A percentile compares a stretch with the other conserved stretches of the same genome.
These are phyloP conservation scores for Cercospora canescens DNA, from an alignment of 2,329 filamentous ascomycete genomes.

Conservation along the genomic window DNA sequence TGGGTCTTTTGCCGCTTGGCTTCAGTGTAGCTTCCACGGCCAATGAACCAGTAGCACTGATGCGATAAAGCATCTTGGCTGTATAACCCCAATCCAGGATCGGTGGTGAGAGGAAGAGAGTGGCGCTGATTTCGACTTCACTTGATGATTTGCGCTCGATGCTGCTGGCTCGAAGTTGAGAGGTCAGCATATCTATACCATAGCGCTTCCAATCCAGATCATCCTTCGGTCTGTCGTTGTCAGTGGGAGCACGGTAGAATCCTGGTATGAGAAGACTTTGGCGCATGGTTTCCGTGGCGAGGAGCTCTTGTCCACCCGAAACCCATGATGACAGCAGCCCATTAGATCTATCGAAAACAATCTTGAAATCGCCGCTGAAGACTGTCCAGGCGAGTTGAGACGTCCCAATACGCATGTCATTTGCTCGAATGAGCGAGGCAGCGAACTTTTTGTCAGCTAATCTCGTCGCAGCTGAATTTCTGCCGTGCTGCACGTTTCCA, in stretches of 20 bases:
- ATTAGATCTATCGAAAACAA: slow-evolving; percentile 10
- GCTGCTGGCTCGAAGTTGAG: slow-evolving; percentile 48
- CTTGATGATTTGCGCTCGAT: slow-evolving; percentile 26
- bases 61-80: slow-evolving; percentile 51
- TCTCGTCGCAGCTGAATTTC: no score
- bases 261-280: slow-evolving; percentile 42
- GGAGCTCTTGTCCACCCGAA: slow-evolving; percentile 37
- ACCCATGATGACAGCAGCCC: slow-evolving; percentile 38
- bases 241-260: slow-evolving; percentile 64
- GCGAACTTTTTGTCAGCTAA: neutral
- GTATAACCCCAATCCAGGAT: slow-evolving; percentile 59
- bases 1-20: slow-evolving; percentile 42
- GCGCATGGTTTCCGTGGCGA: slow-evolving; percentile 24
- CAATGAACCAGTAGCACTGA: slow-evolving; percentile 32
- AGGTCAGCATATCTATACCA: slow-evolving; percentile 50
- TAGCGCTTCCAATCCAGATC: slow-evolving; percentile 55
- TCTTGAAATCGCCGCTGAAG: slow-evolving; percentile 8
- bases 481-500: no score
- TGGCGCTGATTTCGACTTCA: slow-evolving; percentile 23
- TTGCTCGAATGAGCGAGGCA: neutral
- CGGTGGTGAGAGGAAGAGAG: slow-evolving; percentile 51
- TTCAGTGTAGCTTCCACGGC: slow-evolving; percentile 2
- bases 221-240: slow-evolving; percentile 60
- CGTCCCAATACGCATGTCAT: slow-evolving; percentile 7
- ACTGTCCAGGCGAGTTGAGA: slow-evolving; percentile 9